Percentiles rank a stretch among this genome's conserved stretches.
Conservation (phyloP, 208 protist genomes). For the Wallacemonas rigidus region DNA sequence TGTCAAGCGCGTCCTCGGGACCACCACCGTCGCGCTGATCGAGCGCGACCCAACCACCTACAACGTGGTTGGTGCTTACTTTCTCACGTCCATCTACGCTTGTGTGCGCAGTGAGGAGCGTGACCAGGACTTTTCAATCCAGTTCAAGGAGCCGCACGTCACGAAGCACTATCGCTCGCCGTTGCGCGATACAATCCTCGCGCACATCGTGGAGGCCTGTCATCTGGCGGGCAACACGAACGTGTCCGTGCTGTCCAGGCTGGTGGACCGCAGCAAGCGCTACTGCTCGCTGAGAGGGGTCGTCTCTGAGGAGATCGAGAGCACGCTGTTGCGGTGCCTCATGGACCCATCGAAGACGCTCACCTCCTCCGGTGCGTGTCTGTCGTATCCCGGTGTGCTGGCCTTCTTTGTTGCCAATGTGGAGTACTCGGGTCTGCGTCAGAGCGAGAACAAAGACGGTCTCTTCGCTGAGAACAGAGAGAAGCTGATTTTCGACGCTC, state of each 20-base stretch:
- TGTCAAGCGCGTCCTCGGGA: conserved; percentile 71
- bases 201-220: conserved; percentile 82
- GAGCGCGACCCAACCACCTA: conserved; percentile 91
- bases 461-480: conserved; percentile 93
- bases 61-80: conserved; percentile 66
- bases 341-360: conserved; percentile 19
- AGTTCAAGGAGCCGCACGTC: conserved; percentile 67
- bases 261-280: conserved; percentile 67
- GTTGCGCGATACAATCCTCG: conserved; percentile 84
- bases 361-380: conserved; percentile 6
- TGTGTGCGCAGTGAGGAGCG: conserved; percentile 84
- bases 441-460: conserved; percentile 87
- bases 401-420: conserved; percentile 93
- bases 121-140: conserved; percentile 81
- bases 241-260: conserved; percentile 53
- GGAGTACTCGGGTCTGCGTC: conserved; percentile 82
- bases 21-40: conserved; percentile 69
- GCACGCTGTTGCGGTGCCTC: conserved; percentile 74
- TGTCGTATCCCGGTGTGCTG: conserved; percentile 31
- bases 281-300: conserved; percentile 50
- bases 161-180: conserved; percentile 83
- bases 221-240: conserved; percentile 71
- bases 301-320: conserved; percentile 86
- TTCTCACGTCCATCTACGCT: conserved; percentile 68
- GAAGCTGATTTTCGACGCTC: conserved; percentile 78